Evolutionary conservation across 495 filamentous ascomycete genomes (phyloP).

Genomic region (Amorphotheca resinae): DNA sequence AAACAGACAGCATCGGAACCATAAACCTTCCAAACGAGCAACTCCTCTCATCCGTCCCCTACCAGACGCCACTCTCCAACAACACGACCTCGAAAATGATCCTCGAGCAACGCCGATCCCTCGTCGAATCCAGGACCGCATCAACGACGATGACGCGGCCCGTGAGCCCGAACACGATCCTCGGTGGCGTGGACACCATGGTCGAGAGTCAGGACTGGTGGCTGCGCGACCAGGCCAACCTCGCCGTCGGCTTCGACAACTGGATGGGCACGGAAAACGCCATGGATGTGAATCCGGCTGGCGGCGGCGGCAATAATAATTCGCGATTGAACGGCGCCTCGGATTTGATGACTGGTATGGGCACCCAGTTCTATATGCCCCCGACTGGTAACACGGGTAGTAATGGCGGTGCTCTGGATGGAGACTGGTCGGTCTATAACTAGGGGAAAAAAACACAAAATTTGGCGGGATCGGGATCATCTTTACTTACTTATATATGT

Average conservation of each 20-base stretch:
- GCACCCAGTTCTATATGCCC: constrained; percentile 7
- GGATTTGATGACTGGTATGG: constrained; percentile 4
- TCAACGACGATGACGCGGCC: constrained; percentile 7
- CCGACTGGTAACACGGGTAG: not conserved
- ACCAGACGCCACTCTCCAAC: constrained; percentile 1
- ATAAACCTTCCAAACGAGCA: constrained; percentile 3
- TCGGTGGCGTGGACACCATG: constrained; percentile 32
- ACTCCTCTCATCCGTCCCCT: constrained; percentile 9
- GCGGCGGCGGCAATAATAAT: not conserved
- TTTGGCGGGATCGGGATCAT: no score
- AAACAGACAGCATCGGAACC: not conserved
- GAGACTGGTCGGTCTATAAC: not conserved
- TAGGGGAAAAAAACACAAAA: no score
- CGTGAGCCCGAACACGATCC: constrained; percentile 22
- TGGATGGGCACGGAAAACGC: constrained; percentile 27
- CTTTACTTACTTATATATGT: no score
- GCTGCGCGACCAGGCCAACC: constrained; percentile 35
- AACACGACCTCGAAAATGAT: not conserved
- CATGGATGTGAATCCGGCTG: not conserved
- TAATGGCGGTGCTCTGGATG: not conserved
- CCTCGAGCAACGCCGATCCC: constrained; percentile 24
- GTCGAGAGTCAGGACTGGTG: constrained; percentile 49
- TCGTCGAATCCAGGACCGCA: constrained; percentile 11
- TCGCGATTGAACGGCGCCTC: not conserved
- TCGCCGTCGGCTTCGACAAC: constrained; percentile 34